phyloP scores from a whole-genome alignment of 495 filamentous ascomycete genomes.

The Durotheca rogersii region DNA sequence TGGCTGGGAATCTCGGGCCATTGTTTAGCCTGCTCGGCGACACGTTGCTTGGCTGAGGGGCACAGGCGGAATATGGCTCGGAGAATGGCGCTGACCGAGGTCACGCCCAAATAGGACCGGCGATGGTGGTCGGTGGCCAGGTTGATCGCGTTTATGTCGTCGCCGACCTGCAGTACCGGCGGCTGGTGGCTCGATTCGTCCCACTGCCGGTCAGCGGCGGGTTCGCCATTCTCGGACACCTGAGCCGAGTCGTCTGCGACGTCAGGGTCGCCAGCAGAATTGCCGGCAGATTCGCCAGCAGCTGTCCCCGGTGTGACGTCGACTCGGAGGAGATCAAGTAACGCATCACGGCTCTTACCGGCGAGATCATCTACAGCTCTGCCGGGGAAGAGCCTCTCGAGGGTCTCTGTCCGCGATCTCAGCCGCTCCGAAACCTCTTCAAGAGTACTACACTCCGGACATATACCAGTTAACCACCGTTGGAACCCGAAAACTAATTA shows the following conservation, averaged over 20 bases:
- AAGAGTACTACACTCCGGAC: constrained; percentile 25
- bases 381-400: constrained; percentile 22
- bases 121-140: constrained; percentile 30
- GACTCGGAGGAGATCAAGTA: constrained; percentile 16
- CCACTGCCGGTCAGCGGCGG: constrained; percentile 26
- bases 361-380: constrained; percentile 19
- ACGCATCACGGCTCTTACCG: constrained; percentile 26
- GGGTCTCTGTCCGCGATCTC: constrained; percentile 17
- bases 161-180: constrained; percentile 19
- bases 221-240: constrained; percentile 28
- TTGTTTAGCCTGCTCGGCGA: constrained; percentile 25
- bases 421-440: constrained; percentile 25
- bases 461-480: too few species aligned
- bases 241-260: constrained; percentile 24
- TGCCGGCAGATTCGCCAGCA: background rate
- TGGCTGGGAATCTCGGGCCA: constrained; percentile 22
- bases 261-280: constrained; percentile 11
- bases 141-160: constrained; percentile 33
- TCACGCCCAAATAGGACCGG: constrained; percentile 29
- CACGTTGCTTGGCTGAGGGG: constrained; percentile 26
- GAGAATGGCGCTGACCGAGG: constrained; percentile 31
- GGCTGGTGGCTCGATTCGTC: constrained; percentile 30
- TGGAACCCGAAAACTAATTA: too few species aligned
- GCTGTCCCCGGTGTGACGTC: background rate
- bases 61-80: constrained; percentile 27